Conservation (phyloP, 1,139 yeast genomes). For the Hemisphaericaspora xylofermentans region DNA sequence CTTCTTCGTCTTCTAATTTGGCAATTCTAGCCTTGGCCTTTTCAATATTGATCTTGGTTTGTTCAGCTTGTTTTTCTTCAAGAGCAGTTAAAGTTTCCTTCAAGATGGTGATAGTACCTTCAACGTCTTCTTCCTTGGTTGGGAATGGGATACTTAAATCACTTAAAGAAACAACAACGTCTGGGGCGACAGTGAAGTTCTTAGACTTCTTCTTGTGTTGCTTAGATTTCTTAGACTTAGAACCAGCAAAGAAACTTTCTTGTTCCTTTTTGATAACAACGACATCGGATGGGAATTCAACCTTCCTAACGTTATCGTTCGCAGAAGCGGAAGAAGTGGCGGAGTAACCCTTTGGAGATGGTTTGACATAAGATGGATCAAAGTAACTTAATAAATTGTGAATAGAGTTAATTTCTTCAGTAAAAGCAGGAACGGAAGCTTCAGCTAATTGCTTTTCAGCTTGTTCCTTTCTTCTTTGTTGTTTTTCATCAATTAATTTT, state of each 20-base stretch:
- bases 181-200: slow-evolving; percentile 73
- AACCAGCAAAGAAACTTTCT: slow-evolving; percentile 55
- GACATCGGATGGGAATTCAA: slow-evolving; percentile 63
- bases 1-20: slow-evolving; percentile 51
- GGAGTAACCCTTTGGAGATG: slow-evolving; percentile 38
- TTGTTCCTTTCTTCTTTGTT: slow-evolving; percentile 58
- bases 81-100: slow-evolving; percentile 72
- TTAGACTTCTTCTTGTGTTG: slow-evolving; percentile 40
- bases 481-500: slow-evolving; percentile 56
- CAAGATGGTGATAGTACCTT: slow-evolving; percentile 64
- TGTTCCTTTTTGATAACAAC: slow-evolving; percentile 67
- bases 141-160: slow-evolving; percentile 83
- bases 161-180: slow-evolving; percentile 73
- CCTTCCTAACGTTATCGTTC: slow-evolving; percentile 36
- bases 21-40: slow-evolving; percentile 76
- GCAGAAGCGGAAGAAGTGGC: slow-evolving; percentile 22
- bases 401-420: slow-evolving; percentile 69
- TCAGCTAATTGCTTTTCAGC: slow-evolving; percentile 65
- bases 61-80: slow-evolving; percentile 75
- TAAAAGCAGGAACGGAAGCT: slow-evolving; percentile 85
- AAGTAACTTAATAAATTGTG: slow-evolving; percentile 70
- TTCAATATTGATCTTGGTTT: slow-evolving; percentile 72
- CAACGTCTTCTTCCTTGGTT: slow-evolving; percentile 69
- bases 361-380: slow-evolving; percentile 76
- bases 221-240: slow-evolving; percentile 46